These are phyloP conservation scores for Cladosporium sp. DNA, from an alignment of 2,329 filamentous ascomycete genomes.

Conservation along the genomic window DNA sequence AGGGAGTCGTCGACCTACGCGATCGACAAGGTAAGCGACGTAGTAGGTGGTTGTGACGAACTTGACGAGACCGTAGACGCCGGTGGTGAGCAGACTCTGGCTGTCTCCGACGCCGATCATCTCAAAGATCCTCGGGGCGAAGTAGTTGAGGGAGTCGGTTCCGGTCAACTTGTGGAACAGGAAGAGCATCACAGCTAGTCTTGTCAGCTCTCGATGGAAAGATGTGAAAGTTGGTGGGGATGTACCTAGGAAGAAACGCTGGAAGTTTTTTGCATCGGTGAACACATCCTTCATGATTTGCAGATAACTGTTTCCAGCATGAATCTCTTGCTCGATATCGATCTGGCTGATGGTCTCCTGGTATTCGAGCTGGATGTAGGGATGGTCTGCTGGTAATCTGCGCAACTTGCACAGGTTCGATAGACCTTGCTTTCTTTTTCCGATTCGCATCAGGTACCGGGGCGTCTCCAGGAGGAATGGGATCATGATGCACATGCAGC, in stretches of 20 bases:
- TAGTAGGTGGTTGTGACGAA: conserved; percentile 25
- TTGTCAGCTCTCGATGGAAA: not conserved
- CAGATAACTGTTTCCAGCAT: conserved; percentile 21
- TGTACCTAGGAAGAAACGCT: conserved; percentile 22
- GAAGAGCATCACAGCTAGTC: conserved; percentile 21
- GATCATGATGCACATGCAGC: conserved; percentile 24
- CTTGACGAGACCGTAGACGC: conserved; percentile 24
- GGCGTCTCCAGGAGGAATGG: conserved; percentile 24
- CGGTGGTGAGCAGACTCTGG: not conserved
- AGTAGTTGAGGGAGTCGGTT: conserved; percentile 23
- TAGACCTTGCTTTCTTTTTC: conserved; percentile 22
- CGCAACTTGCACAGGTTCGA: conserved; percentile 24
- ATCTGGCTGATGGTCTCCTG: conserved; percentile 27
- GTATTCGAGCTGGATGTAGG: conserved; percentile 26
- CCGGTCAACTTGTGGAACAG: conserved; percentile 27
- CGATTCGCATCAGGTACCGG: conserved; percentile 21
- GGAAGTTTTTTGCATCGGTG: conserved; percentile 20
- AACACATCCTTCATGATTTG: conserved; percentile 22
- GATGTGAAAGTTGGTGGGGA: too few species aligned
- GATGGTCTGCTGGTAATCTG: conserved; percentile 26
- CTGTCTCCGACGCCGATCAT: conserved; percentile 23
- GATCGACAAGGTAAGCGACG: conserved; percentile 24
- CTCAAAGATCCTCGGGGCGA: conserved; percentile 21
- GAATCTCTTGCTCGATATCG: conserved; percentile 24
- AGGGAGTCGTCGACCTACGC: conserved; percentile 23